Conservation (phyloP, 805 yeast genomes). For the Cyberlindnera amylophila region DNA sequence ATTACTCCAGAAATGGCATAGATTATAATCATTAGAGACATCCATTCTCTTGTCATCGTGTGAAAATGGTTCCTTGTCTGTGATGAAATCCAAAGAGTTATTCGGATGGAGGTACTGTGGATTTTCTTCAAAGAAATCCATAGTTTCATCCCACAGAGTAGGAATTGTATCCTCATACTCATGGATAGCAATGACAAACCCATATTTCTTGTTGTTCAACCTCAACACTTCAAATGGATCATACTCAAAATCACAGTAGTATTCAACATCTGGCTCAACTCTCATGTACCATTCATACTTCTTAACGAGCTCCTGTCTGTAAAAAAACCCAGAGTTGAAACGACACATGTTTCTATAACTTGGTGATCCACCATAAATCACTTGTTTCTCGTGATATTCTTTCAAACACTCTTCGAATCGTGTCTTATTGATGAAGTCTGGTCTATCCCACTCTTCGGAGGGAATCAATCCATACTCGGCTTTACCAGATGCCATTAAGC, state of each 20-base stretch:
- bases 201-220: constrained; percentile 73
- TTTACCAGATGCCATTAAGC: constrained; percentile 58
- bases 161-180: constrained; percentile 87
- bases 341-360: constrained; percentile 93
- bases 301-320: constrained; percentile 64
- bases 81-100: constrained; percentile 54
- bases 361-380: constrained; percentile 60
- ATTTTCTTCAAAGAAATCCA: constrained; percentile 54
- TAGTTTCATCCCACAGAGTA: constrained; percentile 71
- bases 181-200: constrained; percentile 77
- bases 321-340: constrained; percentile 88
- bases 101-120: constrained; percentile 64
- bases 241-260: constrained; percentile 81
- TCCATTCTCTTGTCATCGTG: constrained; percentile 33
- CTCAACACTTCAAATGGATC: constrained; percentile 86
- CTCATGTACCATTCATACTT: constrained; percentile 90
- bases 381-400: constrained; percentile 41
- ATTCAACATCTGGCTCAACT: constrained; percentile 89
- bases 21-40: constrained; percentile 52
- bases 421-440: constrained; percentile 62
- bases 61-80: constrained; percentile 42
- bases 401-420: constrained; percentile 44
- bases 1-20: constrained; percentile 87
- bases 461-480: constrained; percentile 68
- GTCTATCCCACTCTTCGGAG: constrained; percentile 71